Evolutionary conservation across 495 filamentous ascomycete genomes (phyloP).

Genomic region (Neurospora africana): DNA sequence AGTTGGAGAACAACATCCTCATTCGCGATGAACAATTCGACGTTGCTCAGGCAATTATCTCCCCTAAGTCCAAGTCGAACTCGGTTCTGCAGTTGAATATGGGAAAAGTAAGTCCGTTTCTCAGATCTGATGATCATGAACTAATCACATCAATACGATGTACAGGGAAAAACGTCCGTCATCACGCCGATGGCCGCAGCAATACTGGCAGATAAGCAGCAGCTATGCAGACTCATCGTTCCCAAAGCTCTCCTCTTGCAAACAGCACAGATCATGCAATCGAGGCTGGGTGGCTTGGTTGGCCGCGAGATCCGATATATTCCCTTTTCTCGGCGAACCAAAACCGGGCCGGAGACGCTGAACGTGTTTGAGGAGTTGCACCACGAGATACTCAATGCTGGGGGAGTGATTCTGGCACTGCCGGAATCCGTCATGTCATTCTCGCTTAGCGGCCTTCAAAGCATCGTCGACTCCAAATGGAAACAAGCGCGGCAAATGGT

Average conservation of each 20-base stretch:
- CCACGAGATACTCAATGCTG: background rate
- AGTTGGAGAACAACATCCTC: constrained; percentile 45
- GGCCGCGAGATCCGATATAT: constrained; percentile 1
- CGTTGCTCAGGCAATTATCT: constrained; percentile 42
- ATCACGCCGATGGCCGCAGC: background rate
- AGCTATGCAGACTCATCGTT: constrained; percentile 1
- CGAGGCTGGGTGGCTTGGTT: background rate
- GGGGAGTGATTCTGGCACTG: background rate
- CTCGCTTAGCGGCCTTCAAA: background rate
- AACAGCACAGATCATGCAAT: constrained; percentile 30
- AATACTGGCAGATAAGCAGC: constrained; percentile 32
- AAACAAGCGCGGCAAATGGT: constrained; percentile 30
- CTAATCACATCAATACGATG: background rate
- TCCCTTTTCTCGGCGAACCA: constrained; percentile 17
- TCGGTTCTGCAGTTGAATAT: constrained; percentile 24
- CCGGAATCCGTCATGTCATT: constrained; percentile 2
- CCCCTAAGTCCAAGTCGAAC: constrained; percentile 33
- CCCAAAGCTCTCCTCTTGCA: constrained; percentile 26
- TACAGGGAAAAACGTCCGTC: background rate
- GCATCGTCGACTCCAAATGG: background rate
- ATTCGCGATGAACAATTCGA: constrained; percentile 42
- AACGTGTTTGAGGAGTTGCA: constrained; percentile 2
- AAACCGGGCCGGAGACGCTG: background rate
- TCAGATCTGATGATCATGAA: background rate
- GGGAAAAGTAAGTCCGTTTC: background rate